A percentile compares a stretch with the other conserved stretches of the same genome.
Evolutionary conservation across 768 basidiomycete genomes (phyloP).

Genomic region (Leucosporidium scottii): DNA sequence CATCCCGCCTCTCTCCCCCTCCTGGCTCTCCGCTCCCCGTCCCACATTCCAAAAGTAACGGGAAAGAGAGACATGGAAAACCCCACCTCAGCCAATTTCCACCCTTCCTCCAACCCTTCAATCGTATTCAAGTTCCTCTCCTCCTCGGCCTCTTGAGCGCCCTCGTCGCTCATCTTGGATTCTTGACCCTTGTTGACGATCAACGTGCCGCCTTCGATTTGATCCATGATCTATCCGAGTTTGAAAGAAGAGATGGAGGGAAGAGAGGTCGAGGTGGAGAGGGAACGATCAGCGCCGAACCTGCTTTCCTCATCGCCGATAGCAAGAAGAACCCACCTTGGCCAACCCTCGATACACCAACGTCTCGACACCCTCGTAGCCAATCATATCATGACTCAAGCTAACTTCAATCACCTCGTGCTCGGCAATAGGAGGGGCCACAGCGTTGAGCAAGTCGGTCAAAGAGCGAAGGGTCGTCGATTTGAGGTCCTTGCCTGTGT

Average conservation of each 20-base stretch:
- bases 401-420: constrained; percentile 96
- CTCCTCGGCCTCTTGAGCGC: constrained; percentile 42
- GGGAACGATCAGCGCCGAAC: not conserved
- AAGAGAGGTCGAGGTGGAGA: not conserved
- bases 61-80: not conserved
- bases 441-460: constrained; percentile 85
- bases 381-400: constrained; percentile 92
- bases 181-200: constrained; percentile 77
- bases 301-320: not conserved
- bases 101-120: constrained; percentile 73
- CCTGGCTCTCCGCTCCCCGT: too few species aligned
- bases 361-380: constrained; percentile 89
- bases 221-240: constrained; percentile 69
- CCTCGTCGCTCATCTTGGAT: constrained; percentile 53
- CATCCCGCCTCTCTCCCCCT: not conserved
- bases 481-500: constrained; percentile 77
- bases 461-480: constrained; percentile 79
- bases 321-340: constrained; percentile 48
- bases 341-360: constrained; percentile 84
- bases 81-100: constrained; percentile 72
- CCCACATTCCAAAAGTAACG: not conserved
- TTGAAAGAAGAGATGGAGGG: not conserved
- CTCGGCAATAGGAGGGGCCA: constrained; percentile 95
- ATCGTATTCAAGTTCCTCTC: constrained; percentile 70
- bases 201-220: constrained; percentile 86